These are phyloP conservation scores for Coelastrella sp. DNA, from an alignment of 139 green algal genomes.

Conservation along the genomic window DNA sequence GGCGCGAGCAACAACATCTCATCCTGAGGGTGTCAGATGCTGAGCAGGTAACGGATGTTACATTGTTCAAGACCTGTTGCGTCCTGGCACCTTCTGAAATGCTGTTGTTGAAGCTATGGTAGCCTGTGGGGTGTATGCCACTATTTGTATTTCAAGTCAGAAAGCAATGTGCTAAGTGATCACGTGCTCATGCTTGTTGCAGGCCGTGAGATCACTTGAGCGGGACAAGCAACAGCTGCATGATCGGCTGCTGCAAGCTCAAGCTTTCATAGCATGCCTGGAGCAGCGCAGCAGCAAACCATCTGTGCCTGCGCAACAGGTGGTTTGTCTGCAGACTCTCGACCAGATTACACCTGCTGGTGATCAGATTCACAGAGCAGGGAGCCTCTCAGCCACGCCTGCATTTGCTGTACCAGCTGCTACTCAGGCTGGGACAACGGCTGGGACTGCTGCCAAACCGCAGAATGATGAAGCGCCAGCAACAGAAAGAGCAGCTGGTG, in stretches of 20 bases:
- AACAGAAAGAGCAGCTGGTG: not conserved
- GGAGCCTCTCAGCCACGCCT: not conserved
- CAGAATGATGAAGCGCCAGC: not conserved
- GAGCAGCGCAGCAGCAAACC: slow-evolving; percentile 9
- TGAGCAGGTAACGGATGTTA: not conserved
- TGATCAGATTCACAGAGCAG: no score
- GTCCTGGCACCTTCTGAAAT: not conserved
- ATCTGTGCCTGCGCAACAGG: not conserved
- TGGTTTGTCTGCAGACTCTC: no score
- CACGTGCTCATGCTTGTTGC: not conserved
- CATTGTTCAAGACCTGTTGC: not conserved
- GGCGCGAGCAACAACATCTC: slow-evolving; percentile 25
- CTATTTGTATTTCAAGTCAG: no score
- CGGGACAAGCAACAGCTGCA: slow-evolving; percentile 38
- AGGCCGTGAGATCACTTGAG: slow-evolving; percentile 7
- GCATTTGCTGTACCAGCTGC: not conserved
- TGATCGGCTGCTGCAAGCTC: slow-evolving; percentile 34
- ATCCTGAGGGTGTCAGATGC: not conserved
- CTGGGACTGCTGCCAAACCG: not conserved
- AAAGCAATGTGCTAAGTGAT: not conserved
- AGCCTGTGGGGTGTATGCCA: no score
- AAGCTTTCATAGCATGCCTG: slow-evolving; percentile 42
- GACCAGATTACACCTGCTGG: no score
- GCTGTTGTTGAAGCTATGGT: no score
- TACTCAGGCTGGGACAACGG: no score